These are phyloP conservation scores for Zygnema cylindricum DNA, from an alignment of 139 green algal species.

Conservation along the genomic window DNA sequence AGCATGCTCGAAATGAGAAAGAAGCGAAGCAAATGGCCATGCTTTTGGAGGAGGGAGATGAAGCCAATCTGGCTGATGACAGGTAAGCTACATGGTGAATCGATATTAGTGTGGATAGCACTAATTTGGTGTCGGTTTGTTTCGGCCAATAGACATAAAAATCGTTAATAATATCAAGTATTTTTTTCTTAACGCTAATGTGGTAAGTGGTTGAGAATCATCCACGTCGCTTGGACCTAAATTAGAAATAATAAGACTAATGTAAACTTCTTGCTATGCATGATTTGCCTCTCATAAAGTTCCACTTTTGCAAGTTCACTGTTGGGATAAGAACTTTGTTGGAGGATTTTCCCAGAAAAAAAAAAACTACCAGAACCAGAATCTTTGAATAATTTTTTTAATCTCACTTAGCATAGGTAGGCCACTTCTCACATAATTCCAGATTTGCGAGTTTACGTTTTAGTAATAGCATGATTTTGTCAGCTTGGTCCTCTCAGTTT, in stretches of 20 bases:
- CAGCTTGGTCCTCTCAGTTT: too few relatives aligned
- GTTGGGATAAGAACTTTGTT: not conserved
- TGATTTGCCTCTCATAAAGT: not conserved
- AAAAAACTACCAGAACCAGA: too few relatives aligned
- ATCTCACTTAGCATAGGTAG: too few relatives aligned
- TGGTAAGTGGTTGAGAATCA: too few relatives aligned
- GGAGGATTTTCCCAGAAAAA: too few relatives aligned
- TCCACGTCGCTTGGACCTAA: too few relatives aligned
- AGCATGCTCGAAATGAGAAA: slow-evolving; percentile 43
- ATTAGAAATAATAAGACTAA: too few relatives aligned
- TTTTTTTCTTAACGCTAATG: too few relatives aligned
- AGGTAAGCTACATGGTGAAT: not conserved
- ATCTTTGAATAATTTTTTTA: too few relatives aligned
- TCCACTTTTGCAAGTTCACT: not conserved
- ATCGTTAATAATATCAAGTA: not conserved
- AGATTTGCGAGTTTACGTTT: too few relatives aligned
- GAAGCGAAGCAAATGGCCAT: slow-evolving; percentile 30
- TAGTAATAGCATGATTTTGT: too few relatives aligned
- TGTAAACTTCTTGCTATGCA: slow-evolving; percentile 5
- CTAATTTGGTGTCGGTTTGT: not conserved
- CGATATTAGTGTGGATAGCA: not conserved
- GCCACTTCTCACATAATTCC: too few relatives aligned
- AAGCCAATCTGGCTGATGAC: not conserved
- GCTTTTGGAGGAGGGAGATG: slow-evolving; percentile 17
- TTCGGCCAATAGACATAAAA: not conserved